phyloP scores from a whole-genome alignment of 208 protist species.

The Zelonia costaricensis region DNA sequence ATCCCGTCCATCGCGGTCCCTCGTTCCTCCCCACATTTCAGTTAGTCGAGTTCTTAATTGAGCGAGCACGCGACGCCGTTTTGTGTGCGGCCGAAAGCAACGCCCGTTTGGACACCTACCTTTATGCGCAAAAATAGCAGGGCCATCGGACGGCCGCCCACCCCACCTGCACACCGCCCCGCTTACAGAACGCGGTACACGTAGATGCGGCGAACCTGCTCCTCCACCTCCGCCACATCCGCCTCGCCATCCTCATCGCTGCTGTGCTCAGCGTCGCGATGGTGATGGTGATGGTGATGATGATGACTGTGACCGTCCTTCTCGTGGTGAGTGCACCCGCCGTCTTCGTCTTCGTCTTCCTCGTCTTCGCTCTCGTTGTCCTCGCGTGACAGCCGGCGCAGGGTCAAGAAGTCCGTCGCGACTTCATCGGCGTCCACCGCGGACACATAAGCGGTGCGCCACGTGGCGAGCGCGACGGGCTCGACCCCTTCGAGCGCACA shows the following conservation, averaged over 20 bases:
- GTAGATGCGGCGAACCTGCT: conserved; percentile 44
- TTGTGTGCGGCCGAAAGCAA: too few relatives aligned
- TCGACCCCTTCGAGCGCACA: not conserved
- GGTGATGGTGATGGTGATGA: not conserved
- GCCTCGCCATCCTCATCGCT: conserved; percentile 12
- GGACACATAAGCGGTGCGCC: conserved; percentile 33
- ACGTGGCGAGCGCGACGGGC: not conserved
- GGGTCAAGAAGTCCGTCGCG: conserved; percentile 25
- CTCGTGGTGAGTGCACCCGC: too few relatives aligned
- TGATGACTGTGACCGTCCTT: too few relatives aligned
- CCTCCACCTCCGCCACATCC: conserved; percentile 26
- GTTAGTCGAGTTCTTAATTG: too few relatives aligned
- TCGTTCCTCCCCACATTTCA: too few relatives aligned
- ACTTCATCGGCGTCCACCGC: conserved; percentile 22
- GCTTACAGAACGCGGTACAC: conserved; percentile 54
- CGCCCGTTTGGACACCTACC: too few relatives aligned
- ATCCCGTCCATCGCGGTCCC: too few relatives aligned
- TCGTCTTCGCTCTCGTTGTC: not conserved
- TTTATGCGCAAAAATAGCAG: too few relatives aligned
- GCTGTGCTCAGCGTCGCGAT: not conserved
- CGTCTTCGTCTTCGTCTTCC: not conserved
- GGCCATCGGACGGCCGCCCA: too few relatives aligned
- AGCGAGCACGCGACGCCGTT: too few relatives aligned
- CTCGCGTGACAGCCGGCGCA: conserved; percentile 9
- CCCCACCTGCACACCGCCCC: too few relatives aligned